These are phyloP conservation scores for Claviceps spartinae DNA, from an alignment of 2,329 filamentous ascomycete genomes.

Conservation along the genomic window DNA sequence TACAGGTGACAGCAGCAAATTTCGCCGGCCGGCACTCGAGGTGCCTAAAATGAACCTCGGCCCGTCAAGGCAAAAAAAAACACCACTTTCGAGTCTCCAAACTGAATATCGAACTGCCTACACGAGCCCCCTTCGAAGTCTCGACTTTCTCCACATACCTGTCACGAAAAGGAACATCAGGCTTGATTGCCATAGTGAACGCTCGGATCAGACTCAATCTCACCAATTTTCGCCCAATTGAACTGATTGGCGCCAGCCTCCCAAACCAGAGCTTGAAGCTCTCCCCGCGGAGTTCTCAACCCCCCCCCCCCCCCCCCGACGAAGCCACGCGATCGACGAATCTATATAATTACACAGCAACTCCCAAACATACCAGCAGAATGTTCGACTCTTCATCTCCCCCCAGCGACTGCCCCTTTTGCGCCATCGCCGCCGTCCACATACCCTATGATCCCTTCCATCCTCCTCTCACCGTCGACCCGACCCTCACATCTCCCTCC, in stretches of 20 bases:
- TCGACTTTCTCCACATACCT: not conserved
- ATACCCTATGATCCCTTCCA: slow-evolving; percentile 29
- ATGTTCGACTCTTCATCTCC: slow-evolving; percentile 21
- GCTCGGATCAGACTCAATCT: not conserved
- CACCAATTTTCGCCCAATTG: not conserved
- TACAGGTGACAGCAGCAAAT: no score
- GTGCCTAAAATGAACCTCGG: not conserved
- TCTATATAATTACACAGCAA: not conserved
- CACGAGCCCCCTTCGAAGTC: not conserved
- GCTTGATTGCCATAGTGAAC: not conserved
- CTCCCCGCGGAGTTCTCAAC: not conserved
- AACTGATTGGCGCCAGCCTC: not conserved
- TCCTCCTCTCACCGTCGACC: slow-evolving; percentile 26
- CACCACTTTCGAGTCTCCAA: not conserved
- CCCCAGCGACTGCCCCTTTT: slow-evolving; percentile 43
- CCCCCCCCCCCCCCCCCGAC: not conserved
- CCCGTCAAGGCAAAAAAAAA: not conserved
- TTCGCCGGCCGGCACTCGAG: no score
- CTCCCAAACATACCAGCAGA: not conserved
- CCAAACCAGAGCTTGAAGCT: not conserved
- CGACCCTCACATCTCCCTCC: slow-evolving; percentile 25
- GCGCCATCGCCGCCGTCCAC: slow-evolving; percentile 40
- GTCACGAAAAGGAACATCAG: not conserved
- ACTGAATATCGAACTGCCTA: not conserved
- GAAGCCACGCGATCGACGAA: not conserved